Percentiles rank a stretch among this genome's conserved stretches.
Evolutionary conservation across 2,329 filamentous ascomycete genomes (phyloP).

Genomic region (Phyllosticta paracitricarpa): DNA sequence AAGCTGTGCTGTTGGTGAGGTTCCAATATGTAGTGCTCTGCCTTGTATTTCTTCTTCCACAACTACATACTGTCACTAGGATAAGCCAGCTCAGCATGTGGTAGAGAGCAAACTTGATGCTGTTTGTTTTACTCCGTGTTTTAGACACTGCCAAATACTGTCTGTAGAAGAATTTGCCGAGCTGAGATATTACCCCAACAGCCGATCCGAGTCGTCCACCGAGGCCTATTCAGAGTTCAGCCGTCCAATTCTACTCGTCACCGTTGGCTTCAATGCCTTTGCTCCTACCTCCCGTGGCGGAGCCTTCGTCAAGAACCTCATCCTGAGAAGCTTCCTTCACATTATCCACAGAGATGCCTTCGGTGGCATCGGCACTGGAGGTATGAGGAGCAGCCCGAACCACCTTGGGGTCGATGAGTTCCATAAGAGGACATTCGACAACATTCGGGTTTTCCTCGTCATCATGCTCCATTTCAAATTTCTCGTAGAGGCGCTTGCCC

Average conservation of each 20-base stretch:
- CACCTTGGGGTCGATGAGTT: neutral
- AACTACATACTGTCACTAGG: too few species aligned
- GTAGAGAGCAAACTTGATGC: too few species aligned
- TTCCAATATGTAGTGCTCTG: too few species aligned
- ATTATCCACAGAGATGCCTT: neutral
- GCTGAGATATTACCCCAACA: neutral
- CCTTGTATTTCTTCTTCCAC: too few species aligned
- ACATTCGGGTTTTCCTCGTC: conserved; percentile 35
- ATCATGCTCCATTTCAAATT: conserved; percentile 59
- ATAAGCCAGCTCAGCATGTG: too few species aligned
- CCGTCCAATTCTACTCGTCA: neutral
- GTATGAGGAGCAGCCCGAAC: neutral
- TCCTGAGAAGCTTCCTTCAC: neutral
- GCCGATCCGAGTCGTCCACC: neutral
- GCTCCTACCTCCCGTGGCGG: neutral
- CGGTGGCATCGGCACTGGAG: neutral
- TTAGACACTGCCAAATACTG: neutral
- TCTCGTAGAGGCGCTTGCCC: conserved; percentile 63
- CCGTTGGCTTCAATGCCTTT: neutral
- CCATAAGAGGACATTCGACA: neutral
- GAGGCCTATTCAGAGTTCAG: neutral
- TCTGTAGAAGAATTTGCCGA: neutral
- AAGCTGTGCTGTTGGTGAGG: too few species aligned
- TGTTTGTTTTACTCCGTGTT: neutral
- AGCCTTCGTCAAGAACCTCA: neutral